phyloP scores from a whole-genome alignment of 495 filamentous ascomycete species.

The Xylaria castorea region DNA sequence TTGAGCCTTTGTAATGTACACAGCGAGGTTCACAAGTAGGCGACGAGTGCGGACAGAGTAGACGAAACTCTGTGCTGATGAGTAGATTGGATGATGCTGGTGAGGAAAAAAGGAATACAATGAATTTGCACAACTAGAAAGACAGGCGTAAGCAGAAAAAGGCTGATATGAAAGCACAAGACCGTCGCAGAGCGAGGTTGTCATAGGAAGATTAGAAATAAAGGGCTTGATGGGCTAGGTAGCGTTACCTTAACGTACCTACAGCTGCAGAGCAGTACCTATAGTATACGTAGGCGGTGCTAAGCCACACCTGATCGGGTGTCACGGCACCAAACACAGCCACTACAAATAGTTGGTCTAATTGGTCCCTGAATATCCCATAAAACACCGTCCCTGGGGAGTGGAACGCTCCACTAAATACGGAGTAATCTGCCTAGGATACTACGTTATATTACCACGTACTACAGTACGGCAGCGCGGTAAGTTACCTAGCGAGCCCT shows the following conservation, averaged over 20 bases:
- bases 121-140: background rate
- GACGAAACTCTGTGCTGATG: background rate
- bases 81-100: background rate
- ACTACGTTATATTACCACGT: background rate
- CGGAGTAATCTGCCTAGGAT: constrained; percentile 9
- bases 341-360: constrained; percentile 1
- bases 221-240: background rate
- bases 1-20: constrained; percentile 6
- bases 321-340: constrained; percentile 29
- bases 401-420: constrained; percentile 19
- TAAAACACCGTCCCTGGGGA: background rate
- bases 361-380: constrained; percentile 16
- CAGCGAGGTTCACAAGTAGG: background rate
- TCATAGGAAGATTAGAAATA: constrained; percentile 15
- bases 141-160: constrained; percentile 17
- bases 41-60: background rate
- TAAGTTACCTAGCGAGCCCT: too few relatives aligned
- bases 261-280: background rate
- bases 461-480: background rate
- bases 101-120: constrained; percentile 19
- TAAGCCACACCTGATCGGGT: constrained; percentile 34
- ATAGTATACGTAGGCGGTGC: constrained; percentile 19
- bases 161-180: constrained; percentile 10
- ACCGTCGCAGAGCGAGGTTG: background rate
- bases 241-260: background rate